Base-by-base conservation (phyloP, 83 land plant species). In the Isoetes engelmannii region DNA sequence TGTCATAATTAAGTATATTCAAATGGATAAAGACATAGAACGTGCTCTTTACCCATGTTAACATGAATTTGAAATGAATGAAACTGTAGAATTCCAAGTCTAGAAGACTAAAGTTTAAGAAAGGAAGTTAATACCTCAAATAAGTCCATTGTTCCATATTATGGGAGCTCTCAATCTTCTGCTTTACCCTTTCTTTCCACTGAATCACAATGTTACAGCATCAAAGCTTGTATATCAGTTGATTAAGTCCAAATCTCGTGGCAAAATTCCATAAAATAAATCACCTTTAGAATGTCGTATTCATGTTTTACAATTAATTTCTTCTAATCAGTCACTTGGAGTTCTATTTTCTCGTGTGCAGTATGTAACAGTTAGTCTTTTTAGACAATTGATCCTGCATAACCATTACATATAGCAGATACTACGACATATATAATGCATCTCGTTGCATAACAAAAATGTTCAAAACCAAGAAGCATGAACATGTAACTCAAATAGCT, bases 271-370 rank as follows among this genome's bases (percentile, higher is more conserved):
- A 13, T 59, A 18, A 59, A 59, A 13, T 59, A 9, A 7, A 13
- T 59, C 61, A 88, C 99, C 93, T 88, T 90, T 48, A 81, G 72
- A 61, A 94, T 94, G 75, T 94, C 99, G 48, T 94, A 96, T 75
- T 94, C 99, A 10, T 90, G 81, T 73, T 90, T 94, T 65, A 86
- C 69, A 62, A 90, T 94, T 15, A 94, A 74, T 65, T 73, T 81
- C 71, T 90, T 88, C 62, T 94, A 96, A 64, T 90, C 87, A 54
- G 83, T 77, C 44, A 86, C 79, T 77, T 88, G 85, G 6, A 59
- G 77, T 15, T 79, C 84, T 9, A 94, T 77, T 67, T 76, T 86
- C 41, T 63, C 81, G 78, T 94, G 93, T 19, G 89, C 77, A 57
- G 78, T 74, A 60, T 86, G 85, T 60, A 82, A 71, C 48, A 71